Base-by-base conservation (phyloP, 805 yeast species). In the Metschnikowia vanudenii region DNA sequence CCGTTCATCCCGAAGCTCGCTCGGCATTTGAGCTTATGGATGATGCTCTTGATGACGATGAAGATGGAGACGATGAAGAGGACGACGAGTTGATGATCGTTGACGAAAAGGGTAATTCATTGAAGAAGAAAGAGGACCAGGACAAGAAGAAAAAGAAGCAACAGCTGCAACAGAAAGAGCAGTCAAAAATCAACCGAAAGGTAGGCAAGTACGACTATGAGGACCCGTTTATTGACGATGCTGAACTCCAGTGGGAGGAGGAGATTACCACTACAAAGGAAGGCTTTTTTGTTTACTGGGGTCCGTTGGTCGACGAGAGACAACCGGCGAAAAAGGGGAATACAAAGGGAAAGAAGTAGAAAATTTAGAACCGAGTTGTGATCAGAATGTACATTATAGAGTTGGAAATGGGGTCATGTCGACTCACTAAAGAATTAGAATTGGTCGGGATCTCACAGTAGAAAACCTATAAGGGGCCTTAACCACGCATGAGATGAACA, bases 151-250 rank as follows among this genome's bases (percentile, higher is more conserved):
- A 68, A 47, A 65, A 71, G 52, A 68, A 75, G 49, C 60, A 69
- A 47, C 66, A 70, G 54, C 77, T 72, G 59, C 69, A 74, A 57
- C 60, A 69, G 48, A 66, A 70, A 53, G 76, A 72, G 58, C 69
- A 74, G 58, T 65, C 71, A 45, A 61, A 65, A 61, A 69, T 73
- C 75, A 85, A 85, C 58, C 78, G 90, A 43, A 80, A 86, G 53
- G 88, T 90, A 30, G 97, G 97, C 2, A 89, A 88, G 60, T 94
- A 94, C 65, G 99, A 94, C 62, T 74, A 80, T 40, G 83, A 87
- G 50, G 99, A 94, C 65, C 99, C 98, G 2, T 94, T 94, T 60
- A 94, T 94, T 48, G 99, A 94, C 68, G 99, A 94, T 66, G 79
- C 88, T 13, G 99, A 94, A 66, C 71, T 90, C 56, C 78, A 81